These are phyloP conservation scores for Globisporangium recalcitrans DNA, from an alignment of 352 stramenopile species.

Conservation along the genomic window DNA sequence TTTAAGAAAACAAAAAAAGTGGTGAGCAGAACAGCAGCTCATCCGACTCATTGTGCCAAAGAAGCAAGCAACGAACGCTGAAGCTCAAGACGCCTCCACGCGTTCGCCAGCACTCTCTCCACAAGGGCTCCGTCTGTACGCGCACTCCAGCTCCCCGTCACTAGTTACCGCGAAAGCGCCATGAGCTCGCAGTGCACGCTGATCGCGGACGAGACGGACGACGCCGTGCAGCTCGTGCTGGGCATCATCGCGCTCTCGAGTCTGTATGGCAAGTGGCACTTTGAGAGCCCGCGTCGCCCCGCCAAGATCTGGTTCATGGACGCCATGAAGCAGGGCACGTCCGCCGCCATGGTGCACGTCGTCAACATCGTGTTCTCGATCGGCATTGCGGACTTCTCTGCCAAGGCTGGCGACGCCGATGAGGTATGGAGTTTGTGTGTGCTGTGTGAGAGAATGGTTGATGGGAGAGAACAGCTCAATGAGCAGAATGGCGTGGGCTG, in stretches of 20 bases:
- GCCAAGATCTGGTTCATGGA: conserved; percentile 81
- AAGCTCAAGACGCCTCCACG: neutral
- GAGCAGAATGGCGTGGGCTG: neutral
- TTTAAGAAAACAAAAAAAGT: neutral
- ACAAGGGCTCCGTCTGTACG: neutral
- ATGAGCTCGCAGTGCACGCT: conserved; percentile 54
- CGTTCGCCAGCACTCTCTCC: neutral
- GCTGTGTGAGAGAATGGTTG: neutral
- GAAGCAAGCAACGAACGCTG: neutral
- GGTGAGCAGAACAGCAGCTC: neutral
- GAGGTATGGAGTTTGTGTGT: conserved; percentile 31
- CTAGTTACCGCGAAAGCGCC: neutral
- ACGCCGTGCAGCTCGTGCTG: conserved; percentile 70
- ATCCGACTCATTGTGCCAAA: neutral
- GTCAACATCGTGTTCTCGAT: conserved; percentile 79
- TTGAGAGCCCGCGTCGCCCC: conserved; percentile 53
- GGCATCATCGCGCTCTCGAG: conserved; percentile 74
- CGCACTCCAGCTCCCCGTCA: neutral
- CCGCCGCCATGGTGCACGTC: conserved; percentile 70
- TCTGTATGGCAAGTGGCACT: conserved; percentile 74
- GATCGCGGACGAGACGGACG: conserved; percentile 62
- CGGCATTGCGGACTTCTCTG: conserved; percentile 52
- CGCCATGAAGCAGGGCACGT: conserved; percentile 80
- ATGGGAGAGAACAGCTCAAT: neutral
- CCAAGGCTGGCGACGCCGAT: conserved; percentile 46